Evolutionary conservation across 2,329 filamentous ascomycete species (phyloP).

Genomic region (Myriosclerotinia scirpicola): DNA sequence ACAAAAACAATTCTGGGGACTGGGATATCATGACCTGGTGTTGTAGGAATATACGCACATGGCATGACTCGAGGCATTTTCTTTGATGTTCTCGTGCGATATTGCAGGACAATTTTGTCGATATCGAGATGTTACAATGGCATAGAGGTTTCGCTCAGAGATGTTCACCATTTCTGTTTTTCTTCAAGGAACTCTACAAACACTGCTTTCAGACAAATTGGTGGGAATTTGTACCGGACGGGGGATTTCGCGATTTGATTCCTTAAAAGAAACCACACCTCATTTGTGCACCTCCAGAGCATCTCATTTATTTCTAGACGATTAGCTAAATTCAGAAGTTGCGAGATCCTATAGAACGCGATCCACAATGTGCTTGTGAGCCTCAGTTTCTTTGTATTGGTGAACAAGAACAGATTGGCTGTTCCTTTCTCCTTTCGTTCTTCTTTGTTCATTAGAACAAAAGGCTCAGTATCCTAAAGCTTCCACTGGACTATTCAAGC

Average conservation of each 20-base stretch:
- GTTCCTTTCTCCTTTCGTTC: neutral
- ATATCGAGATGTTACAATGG: constrained; percentile 10
- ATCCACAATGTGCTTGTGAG: constrained; percentile 7
- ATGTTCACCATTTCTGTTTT: constrained; percentile 14
- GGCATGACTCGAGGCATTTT: neutral
- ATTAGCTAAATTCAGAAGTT: constrained; percentile 19
- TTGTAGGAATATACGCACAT: constrained; percentile 4
- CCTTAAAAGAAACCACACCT: constrained; percentile 17
- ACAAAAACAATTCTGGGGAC: constrained; percentile 14
- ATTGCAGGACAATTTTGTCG: constrained; percentile 3
- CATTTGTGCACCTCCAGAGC: constrained; percentile 3
- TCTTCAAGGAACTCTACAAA: constrained; percentile 2
- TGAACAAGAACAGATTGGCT: neutral
- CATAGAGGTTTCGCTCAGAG: constrained; percentile 14
- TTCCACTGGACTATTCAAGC: neutral
- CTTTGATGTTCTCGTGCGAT: neutral
- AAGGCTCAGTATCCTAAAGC: neutral
- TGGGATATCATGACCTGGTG: constrained; percentile 16
- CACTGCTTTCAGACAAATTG: neutral
- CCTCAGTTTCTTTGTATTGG: neutral
- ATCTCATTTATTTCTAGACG: constrained; percentile 3
- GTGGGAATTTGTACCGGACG: neutral
- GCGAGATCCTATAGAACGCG: constrained; percentile 4
- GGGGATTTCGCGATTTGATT: constrained; percentile 4
- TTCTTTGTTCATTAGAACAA: neutral